Conservation (phyloP, 1,139 yeast genomes). For the Pichiaceae sp. region DNA sequence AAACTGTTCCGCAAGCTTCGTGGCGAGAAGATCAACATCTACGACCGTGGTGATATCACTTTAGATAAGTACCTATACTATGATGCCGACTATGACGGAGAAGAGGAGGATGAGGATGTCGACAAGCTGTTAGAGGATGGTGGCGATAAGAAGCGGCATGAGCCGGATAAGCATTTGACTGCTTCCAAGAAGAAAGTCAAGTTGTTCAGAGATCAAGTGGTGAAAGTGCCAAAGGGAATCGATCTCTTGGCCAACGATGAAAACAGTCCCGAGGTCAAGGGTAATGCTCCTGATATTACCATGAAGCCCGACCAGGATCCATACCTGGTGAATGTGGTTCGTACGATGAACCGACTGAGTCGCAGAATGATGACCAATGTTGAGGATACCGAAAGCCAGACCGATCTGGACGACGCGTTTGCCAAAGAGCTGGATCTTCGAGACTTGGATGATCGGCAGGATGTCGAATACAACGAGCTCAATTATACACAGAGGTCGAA, state of each 20-base stretch:
- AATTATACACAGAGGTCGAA: conserved; percentile 34
- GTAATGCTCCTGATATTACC: conserved; percentile 82
- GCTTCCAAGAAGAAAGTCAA: conserved; percentile 18
- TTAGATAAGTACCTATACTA: conserved; percentile 74
- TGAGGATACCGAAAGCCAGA: conserved; percentile 23
- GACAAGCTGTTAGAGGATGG: conserved; percentile 17
- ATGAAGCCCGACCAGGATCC: conserved; percentile 64
- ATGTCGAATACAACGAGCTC: conserved; percentile 50
- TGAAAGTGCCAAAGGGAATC: conserved; percentile 48
- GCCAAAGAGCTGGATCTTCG: conserved; percentile 43
- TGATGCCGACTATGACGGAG: conserved; percentile 42
- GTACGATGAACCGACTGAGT: conserved; percentile 83
- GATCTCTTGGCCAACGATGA: conserved; percentile 76
- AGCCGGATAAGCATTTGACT: conserved; percentile 12
- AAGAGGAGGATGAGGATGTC: conserved; percentile 26
- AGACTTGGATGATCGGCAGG: conserved; percentile 49
- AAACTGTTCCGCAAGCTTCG: conserved; percentile 77
- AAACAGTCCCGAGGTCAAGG: conserved; percentile 69
- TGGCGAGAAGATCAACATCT: conserved; percentile 75
- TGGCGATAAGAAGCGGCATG: conserved; percentile 5
- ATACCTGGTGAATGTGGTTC: conserved; percentile 65
- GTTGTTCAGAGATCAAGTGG: conserved; percentile 23
- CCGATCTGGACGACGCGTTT: conserved; percentile 28
- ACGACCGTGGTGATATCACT: conserved; percentile 76
- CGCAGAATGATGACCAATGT: conserved; percentile 61